Evolutionary conservation across 2,329 filamentous ascomycete genomes (phyloP).

Genomic region (Pseudogymnoascus sp.): DNA sequence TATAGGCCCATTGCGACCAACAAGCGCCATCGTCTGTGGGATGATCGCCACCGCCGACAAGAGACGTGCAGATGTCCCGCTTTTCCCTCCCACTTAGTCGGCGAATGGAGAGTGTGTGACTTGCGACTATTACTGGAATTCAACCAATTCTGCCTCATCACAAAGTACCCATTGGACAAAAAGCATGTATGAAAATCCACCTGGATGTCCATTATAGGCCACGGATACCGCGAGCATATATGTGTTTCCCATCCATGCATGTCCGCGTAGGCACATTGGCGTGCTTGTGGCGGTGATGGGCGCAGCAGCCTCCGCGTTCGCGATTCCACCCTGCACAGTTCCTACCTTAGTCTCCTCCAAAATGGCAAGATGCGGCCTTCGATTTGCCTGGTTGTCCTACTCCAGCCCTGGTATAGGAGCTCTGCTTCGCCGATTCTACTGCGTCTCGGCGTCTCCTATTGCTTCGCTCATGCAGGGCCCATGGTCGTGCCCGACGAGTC

Average conservation of each 20-base stretch:
- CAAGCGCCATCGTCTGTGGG: constrained; percentile 11
- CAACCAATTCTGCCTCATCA: constrained; percentile 6
- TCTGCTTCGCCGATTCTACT: constrained; percentile 6
- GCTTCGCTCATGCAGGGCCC: not conserved
- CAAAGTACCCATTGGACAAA: constrained; percentile 10
- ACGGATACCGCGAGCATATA: not conserved
- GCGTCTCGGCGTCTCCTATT: constrained; percentile 12
- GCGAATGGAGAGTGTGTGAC: constrained; percentile 12
- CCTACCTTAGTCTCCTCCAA: constrained; percentile 6
- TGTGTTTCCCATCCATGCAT: constrained; percentile 1
- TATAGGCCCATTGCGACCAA: not conserved
- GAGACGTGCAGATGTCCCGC: not conserved
- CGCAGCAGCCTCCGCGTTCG: constrained; percentile 5
- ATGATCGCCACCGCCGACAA: constrained; percentile 12
- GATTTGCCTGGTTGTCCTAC: constrained; percentile 10
- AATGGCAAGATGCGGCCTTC: not conserved
- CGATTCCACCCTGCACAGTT: constrained; percentile 5
- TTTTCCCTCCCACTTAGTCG: not conserved
- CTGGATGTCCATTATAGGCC: not conserved
- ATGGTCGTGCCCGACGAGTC: constrained; percentile 11
- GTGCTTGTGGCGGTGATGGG: not conserved
- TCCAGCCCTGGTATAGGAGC: not conserved
- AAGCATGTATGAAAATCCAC: not conserved
- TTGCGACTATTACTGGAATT: constrained; percentile 3
- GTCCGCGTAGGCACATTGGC: not conserved